phyloP scores from a whole-genome alignment of 2,329 filamentous ascomycete genomes.

The Davidsoniella eucalypti region DNA sequence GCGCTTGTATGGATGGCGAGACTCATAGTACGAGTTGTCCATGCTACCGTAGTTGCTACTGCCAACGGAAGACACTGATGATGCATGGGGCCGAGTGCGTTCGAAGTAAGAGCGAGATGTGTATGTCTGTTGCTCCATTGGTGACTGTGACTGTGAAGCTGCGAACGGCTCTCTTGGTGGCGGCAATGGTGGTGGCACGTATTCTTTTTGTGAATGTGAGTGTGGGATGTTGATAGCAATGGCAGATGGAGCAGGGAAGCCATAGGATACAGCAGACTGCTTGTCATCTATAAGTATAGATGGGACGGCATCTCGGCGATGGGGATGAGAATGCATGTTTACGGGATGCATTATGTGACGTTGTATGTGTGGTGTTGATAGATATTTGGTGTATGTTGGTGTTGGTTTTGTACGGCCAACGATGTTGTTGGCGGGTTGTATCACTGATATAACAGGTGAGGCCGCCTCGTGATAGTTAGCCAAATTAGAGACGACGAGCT shows the following conservation, averaged over 20 bases:
- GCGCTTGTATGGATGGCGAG: constrained; percentile 13
- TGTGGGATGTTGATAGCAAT: constrained; percentile 14
- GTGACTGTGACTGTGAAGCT: not conserved
- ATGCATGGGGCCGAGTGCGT: constrained; percentile 1
- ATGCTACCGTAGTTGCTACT: constrained; percentile 27
- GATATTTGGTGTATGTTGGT: no score
- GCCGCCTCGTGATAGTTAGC: no score
- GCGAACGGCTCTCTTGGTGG: constrained; percentile 12
- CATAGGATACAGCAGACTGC: constrained; percentile 2
- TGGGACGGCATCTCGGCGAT: constrained; percentile 12
- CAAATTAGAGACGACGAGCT: no score
- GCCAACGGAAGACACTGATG: constrained; percentile 11
- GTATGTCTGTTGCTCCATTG: constrained; percentile 6
- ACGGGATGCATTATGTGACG: no score
- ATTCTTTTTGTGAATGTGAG: constrained; percentile 5
- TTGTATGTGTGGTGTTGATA: no score
- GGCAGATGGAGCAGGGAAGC: constrained; percentile 2
- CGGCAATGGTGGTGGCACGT: constrained; percentile 13
- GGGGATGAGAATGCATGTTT: no score
- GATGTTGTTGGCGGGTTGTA: no score
- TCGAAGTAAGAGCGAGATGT: constrained; percentile 6
- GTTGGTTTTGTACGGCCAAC: no score
- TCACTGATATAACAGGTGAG: no score
- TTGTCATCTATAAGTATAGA: constrained; percentile 12
- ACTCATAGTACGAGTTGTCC: constrained; percentile 20